phyloP scores from a whole-genome alignment of 257 asterid genomes.

The Forsythia viridissima region DNA sequence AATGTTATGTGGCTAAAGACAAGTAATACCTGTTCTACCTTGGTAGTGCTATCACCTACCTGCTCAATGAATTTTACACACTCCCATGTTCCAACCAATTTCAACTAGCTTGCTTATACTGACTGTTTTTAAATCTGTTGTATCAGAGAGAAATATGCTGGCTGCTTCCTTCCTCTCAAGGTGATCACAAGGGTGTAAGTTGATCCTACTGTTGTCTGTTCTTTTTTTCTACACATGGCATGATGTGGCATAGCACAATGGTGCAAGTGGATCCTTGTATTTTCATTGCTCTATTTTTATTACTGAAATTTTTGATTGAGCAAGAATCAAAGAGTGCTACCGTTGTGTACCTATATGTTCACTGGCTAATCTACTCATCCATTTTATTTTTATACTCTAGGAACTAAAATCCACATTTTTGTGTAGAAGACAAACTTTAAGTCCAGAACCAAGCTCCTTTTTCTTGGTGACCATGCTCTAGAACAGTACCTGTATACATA shows the following conservation, averaged over 20 bases:
- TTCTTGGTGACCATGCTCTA: neutral
- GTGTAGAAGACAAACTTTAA: neutral
- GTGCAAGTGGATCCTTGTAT: neutral
- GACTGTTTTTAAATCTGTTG: constrained; percentile 18
- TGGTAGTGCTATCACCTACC: neutral
- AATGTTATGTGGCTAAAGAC: neutral
- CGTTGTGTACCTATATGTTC: neutral
- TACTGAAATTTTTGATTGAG: neutral
- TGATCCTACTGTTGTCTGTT: constrained; percentile 16
- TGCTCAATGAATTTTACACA: neutral
- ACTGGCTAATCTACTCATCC: neutral
- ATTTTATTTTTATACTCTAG: neutral
- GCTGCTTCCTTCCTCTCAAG: constrained; percentile 79
- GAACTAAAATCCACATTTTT: neutral
- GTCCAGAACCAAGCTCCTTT: neutral
- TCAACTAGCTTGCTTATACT: neutral
- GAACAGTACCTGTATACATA: neutral
- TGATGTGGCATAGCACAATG: neutral
- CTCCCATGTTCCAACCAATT: neutral
- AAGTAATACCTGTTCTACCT: neutral
- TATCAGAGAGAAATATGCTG: constrained; percentile 87
- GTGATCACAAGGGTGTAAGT: constrained; percentile 93
- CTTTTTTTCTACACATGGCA: neutral
- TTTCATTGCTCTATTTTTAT: constrained; percentile 1
- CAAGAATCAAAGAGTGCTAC: neutral